phyloP scores from a whole-genome alignment of 108 stramenopile genomes.

The Phaeodactylum tricornutum region DNA sequence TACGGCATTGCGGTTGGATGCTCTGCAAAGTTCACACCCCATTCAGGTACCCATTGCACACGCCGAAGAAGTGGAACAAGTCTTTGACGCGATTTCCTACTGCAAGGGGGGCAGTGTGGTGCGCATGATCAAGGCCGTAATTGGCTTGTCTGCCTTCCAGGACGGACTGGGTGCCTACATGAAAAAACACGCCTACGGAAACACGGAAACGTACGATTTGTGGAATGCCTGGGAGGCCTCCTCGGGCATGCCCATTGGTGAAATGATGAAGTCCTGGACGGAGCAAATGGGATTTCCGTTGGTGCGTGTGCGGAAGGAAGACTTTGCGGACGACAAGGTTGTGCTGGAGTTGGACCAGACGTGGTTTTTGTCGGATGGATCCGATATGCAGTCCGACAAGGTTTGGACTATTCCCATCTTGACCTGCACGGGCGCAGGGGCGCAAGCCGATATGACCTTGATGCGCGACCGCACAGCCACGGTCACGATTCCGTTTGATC shows the following conservation, averaged over 20 bases:
- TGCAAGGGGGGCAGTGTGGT: conserved; percentile 84
- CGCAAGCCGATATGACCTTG: conserved; percentile 61
- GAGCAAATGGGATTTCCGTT: conserved; percentile 94
- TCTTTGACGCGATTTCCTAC: conserved; percentile 93
- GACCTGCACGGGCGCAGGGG: conserved; percentile 58
- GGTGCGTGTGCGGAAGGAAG: conserved; percentile 56
- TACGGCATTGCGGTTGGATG: conserved; percentile 80
- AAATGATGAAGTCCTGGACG: conserved; percentile 91
- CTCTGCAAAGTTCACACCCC: conserved; percentile 79
- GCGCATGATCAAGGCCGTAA: conserved; percentile 85
- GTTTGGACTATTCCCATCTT: conserved; percentile 92
- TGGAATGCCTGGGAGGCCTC: conserved; percentile 92
- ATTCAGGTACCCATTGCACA: conserved; percentile 88
- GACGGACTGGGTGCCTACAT: conserved; percentile 70
- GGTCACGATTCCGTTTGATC: conserved; percentile 58
- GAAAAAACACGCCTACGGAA: conserved; percentile 79
- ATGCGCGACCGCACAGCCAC: conserved; percentile 81
- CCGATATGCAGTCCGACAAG: conserved; percentile 60
- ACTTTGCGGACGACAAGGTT: conserved; percentile 62
- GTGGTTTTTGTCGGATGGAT: conserved; percentile 90
- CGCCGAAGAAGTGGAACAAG: conserved; percentile 95
- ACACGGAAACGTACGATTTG: conserved; percentile 86
- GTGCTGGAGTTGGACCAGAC: conserved; percentile 72
- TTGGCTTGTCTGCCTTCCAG: conserved; percentile 81
- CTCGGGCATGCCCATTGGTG: conserved; percentile 75